These are phyloP conservation scores for Termitomyces sp. DNA, from an alignment of 768 basidiomycete genomes.

Conservation along the genomic window DNA sequence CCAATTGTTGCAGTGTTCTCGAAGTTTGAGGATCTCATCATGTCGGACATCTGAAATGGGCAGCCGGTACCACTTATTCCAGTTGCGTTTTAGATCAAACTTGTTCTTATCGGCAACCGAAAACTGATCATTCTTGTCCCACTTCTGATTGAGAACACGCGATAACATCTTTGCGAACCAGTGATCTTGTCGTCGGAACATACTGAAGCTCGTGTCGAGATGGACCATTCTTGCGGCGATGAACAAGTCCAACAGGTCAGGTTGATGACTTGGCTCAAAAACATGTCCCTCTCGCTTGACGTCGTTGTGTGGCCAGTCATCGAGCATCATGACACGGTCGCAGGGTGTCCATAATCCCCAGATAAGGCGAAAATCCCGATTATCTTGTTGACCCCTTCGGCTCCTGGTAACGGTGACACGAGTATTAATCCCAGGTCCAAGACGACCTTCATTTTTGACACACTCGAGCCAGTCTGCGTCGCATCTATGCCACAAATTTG, in stretches of 20 bases:
- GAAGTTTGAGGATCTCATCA: constrained; percentile 1
- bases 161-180: constrained; percentile 7
- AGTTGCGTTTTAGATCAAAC: neutral
- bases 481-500: neutral
- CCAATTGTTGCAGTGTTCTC: neutral
- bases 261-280: neutral
- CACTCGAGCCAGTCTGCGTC: neutral
- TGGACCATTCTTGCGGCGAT: constrained; percentile 1
- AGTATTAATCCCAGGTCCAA: neutral
- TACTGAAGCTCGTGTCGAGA: constrained; percentile 1
- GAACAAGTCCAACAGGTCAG: constrained; percentile 2
- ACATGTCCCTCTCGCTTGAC: neutral
- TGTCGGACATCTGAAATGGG: neutral
- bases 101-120: neutral
- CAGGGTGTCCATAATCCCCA: neutral
- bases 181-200: constrained; percentile 4
- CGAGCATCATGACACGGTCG: neutral
- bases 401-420: neutral
- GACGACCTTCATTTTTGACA: neutral
- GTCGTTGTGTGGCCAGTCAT: neutral
- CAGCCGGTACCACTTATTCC: neutral
- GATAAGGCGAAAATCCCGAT: neutral
- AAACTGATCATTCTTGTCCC: neutral
- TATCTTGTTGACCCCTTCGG: neutral
- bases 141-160: constrained; percentile 1